phyloP scores from a whole-genome alignment of 1,284 basidiomycete genomes.

The Cryptococcus sp. region DNA sequence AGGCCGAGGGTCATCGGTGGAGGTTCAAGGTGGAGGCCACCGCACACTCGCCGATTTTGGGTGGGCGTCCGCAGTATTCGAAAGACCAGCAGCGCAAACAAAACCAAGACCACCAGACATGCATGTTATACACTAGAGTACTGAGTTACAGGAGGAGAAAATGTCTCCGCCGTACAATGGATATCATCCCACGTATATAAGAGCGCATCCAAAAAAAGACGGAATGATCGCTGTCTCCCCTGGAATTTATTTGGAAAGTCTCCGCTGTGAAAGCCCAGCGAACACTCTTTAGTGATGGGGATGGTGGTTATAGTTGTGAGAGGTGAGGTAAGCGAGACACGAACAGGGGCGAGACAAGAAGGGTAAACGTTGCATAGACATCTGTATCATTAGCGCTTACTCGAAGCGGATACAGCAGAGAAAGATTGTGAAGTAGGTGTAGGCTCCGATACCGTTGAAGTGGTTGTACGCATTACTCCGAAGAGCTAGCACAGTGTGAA shows the following conservation, averaged over 20 bases:
- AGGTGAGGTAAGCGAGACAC: background rate
- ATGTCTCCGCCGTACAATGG: conserved; percentile 10
- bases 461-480: conserved; percentile 37
- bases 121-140: too few species aligned
- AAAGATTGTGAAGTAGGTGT: conserved; percentile 3
- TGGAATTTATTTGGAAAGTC: conserved; percentile 25
- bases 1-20: too few species aligned
- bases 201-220: conserved; percentile 36
- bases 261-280: conserved; percentile 23
- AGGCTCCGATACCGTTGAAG: conserved; percentile 47
- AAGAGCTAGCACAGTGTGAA: conserved; percentile 46
- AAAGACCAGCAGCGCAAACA: too few species aligned
- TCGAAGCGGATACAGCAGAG: conserved; percentile 7
- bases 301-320: background rate
- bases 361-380: background rate
- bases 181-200: background rate
- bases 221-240: conserved; percentile 23
- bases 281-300: conserved; percentile 39
- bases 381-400: background rate
- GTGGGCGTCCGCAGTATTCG: too few species aligned
- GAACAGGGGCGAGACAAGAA: background rate
- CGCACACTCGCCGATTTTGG: too few species aligned
- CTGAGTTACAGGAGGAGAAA: background rate
- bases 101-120: too few species aligned
- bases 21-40: background rate